Percentiles rank a stretch among this genome's conserved stretches.
These are phyloP conservation scores for Annulohypoxylon bovei DNA, from an alignment of 495 filamentous ascomycete species.

Conservation along the genomic window DNA sequence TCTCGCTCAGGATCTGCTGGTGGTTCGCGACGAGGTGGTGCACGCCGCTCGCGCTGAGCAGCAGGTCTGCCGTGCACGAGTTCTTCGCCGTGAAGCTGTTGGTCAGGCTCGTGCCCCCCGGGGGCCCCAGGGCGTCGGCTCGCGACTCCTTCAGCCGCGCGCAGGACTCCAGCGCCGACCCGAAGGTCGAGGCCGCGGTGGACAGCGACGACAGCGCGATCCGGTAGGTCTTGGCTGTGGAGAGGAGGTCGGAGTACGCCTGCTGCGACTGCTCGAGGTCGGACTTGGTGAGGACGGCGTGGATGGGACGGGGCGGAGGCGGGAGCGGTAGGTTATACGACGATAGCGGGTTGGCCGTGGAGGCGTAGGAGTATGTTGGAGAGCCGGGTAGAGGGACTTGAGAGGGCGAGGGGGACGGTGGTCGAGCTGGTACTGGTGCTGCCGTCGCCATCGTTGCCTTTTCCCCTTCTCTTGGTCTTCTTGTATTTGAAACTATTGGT, in stretches of 20 bases:
- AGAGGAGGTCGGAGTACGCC: conserved; percentile 68
- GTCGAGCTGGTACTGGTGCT: conserved; percentile 32
- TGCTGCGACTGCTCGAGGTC: conserved; percentile 68
- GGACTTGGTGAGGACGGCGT: conserved; percentile 66
- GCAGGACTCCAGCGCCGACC: conserved; percentile 68
- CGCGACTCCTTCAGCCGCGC: conserved; percentile 71
- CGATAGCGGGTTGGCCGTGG: conserved; percentile 66
- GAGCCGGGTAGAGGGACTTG: conserved; percentile 64
- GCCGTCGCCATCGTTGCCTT: conserved; percentile 32
- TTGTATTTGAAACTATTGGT: background rate
- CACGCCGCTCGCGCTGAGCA: conserved; percentile 67
- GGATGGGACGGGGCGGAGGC: conserved; percentile 63
- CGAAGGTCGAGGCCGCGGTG: conserved; percentile 67
- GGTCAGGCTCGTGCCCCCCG: conserved; percentile 48
- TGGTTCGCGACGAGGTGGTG: conserved; percentile 73
- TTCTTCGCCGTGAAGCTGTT: conserved; percentile 62
- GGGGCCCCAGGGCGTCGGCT: conserved; percentile 55
- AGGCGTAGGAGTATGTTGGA: conserved; percentile 69
- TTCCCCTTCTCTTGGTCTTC: background rate
- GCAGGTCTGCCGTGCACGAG: conserved; percentile 66
- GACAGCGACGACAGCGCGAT: conserved; percentile 66
- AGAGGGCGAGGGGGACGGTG: conserved; percentile 59
- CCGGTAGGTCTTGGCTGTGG: conserved; percentile 68
- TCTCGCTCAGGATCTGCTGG: conserved; percentile 70
- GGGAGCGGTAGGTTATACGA: conserved; percentile 66